Base-by-base conservation (phyloP, 2,329 filamentous ascomycete genomes). In the Drechslera avenae region DNA sequence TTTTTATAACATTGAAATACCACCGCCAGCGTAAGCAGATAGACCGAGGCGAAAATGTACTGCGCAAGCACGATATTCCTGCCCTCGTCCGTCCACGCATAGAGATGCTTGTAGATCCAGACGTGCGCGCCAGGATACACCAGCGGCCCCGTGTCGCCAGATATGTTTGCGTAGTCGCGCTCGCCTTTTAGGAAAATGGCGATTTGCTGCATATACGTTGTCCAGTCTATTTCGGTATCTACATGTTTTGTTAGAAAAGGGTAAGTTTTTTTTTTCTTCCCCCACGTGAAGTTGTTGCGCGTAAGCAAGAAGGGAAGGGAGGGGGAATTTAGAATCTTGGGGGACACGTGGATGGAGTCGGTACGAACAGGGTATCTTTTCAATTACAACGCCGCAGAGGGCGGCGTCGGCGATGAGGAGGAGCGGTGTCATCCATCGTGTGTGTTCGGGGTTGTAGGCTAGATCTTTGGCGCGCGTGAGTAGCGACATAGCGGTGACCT, bases 191-290 rank as follows among this genome's bases (percentile, higher is more conserved):
- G 77, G 67, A 88, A 94, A 63, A 92, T 86, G 33, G 83, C 76
- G 36, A 97, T 81, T 68, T 99, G 94, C 72, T 97, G 83, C 92
- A 99, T 97, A 75, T 99, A 99, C 0, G 94, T 91, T 52, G 82
- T 83, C 93, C 93, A 99, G 76, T 99, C 94, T 68, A 99, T 99
- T 75, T 99, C 94, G 35, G 94, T 99, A 72, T 99, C 94, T 90
- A 61, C 35, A n/a, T n/a, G n/a, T n/a, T n/a, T n/a, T n/a, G n/a
- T n/a, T n/a, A n/a, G n/a, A n/a, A n/a, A n/a, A n/a, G n/a, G n/a
- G n/a, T n/a, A n/a, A n/a, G n/a, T n/a, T n/a, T n/a, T n/a, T n/a
- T n/a, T n/a, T n/a, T n/a, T n/a, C n/a, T n/a, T n/a, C n/a, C n/a
- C n/a, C n/a, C n/a, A n/a, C n/a, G n/a, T n/a, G n/a, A n/a, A n/a